Evolutionary conservation across 805 yeast species (phyloP), one percentile per base, ranked within the genome.

Genomic region (Monosporozyma siamensis): DNA sequence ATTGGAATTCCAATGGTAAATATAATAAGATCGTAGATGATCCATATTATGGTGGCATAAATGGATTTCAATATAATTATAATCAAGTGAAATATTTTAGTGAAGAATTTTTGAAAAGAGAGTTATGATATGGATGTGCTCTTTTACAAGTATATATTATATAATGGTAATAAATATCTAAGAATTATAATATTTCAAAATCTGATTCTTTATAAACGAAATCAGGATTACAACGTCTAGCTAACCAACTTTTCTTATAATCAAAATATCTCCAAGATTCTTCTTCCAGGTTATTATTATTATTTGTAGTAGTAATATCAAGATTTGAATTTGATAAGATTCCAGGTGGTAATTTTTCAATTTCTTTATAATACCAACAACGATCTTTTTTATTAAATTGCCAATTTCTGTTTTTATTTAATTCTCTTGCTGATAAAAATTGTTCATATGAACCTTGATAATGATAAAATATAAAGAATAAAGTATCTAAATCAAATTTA

Each of bases 391-490:
- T 61, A 71, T 64, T 63, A 61, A 70, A 78, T 40, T 77, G 68
- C 98, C 98, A 90, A 22, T 90, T 87, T 54, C 95, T 74, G 46
- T 73, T 72, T 47, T 69, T 64, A 9, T 71, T 67, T 46, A 90
- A 71, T 65, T 90, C 97, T 51, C 77, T 74, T 2, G 96, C 94
- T 4, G 96, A 84, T 44, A 79, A 65, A 48, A 75, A 71, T 59
- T 83, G 92, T 47, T 80, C 76, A 54, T 81, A 81, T 14, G 81
- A 71, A 22, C 82, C 85, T 52, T 77, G 83, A 42, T 67, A 67
- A 50, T 88, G 92, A 66, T 92, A 92, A 65, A 92, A 92, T 40
- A 90, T 83, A 69, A 85, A 92, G 52, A 90, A 89, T 51, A 92
- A 65, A 2, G 97, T 90, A 56, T 88, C 96, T 25, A 79, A 69